A percentile compares a stretch with the other conserved stretches of the same genome.
Evolutionary conservation across 208 protist species (phyloP).

Genomic region (Borovskyia barvae): DNA sequence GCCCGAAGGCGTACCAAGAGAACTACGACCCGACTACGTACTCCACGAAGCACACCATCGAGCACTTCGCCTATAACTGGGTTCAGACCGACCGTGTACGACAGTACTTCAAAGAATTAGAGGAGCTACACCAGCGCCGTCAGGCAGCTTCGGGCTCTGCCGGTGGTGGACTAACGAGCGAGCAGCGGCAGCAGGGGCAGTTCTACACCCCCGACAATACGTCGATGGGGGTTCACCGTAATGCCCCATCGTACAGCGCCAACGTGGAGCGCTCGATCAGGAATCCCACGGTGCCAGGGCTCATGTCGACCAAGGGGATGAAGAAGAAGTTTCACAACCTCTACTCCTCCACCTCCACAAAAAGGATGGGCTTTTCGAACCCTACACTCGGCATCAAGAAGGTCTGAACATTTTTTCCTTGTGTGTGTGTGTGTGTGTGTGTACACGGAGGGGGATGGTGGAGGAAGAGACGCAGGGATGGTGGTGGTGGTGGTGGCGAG

Average conservation of each 20-base stretch:
- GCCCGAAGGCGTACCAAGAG: slow-evolving; percentile 85
- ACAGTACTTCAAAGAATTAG: slow-evolving; percentile 77
- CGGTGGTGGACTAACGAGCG: slow-evolving; percentile 50
- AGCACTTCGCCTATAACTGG: slow-evolving; percentile 91
- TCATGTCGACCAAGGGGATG: slow-evolving; percentile 91
- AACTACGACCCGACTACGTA: slow-evolving; percentile 89
- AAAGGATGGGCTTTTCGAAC: slow-evolving; percentile 88
- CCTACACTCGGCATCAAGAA: slow-evolving; percentile 87
- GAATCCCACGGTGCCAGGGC: slow-evolving; percentile 84
- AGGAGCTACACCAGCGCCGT: slow-evolving; percentile 43
- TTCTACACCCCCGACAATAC: slow-evolving; percentile 64
- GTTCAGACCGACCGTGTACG: slow-evolving; percentile 85
- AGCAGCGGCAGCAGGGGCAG: slow-evolving; percentile 77
- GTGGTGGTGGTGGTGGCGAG: too few species aligned
- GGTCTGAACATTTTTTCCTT: slow-evolving; percentile 34
- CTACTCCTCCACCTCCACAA: slow-evolving; percentile 85
- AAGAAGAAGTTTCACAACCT: slow-evolving; percentile 92
- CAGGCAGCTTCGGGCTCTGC: slow-evolving; percentile 34
- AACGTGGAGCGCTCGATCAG: slow-evolving; percentile 74
- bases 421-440: not conserved
- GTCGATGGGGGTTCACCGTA: slow-evolving; percentile 58
- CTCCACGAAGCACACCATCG: slow-evolving; percentile 88
- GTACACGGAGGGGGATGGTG: too few species aligned
- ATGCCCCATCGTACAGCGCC: slow-evolving; percentile 50
- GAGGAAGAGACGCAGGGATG: too few species aligned